phyloP scores from a whole-genome alignment of 2,329 filamentous ascomycete species.

The Anisogramma anomala region DNA sequence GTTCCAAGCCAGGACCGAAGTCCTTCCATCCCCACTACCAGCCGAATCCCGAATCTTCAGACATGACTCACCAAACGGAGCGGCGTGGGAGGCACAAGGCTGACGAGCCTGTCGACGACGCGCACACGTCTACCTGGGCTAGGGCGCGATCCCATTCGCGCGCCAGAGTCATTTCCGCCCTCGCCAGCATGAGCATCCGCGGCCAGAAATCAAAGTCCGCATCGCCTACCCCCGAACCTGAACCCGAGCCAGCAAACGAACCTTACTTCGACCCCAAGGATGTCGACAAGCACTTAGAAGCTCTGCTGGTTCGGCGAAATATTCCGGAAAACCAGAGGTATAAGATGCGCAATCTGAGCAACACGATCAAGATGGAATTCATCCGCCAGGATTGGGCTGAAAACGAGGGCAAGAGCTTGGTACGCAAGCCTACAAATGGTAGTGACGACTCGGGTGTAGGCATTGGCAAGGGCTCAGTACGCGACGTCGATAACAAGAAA shows the following conservation, averaged over 20 bases:
- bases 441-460: slow-evolving; percentile 26
- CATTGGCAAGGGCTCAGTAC: slow-evolving; percentile 21
- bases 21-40: slow-evolving; percentile 34
- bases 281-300: slow-evolving; percentile 47
- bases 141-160: slow-evolving; percentile 30
- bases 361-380: slow-evolving; percentile 90
- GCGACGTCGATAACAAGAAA: slow-evolving; percentile 37
- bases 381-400: slow-evolving; percentile 79
- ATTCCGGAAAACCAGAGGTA: slow-evolving; percentile 89
- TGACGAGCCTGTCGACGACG: slow-evolving; percentile 6
- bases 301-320: slow-evolving; percentile 70
- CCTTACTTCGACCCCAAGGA: slow-evolving; percentile 39
- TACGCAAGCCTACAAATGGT: slow-evolving; percentile 33
- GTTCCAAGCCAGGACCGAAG: slow-evolving; percentile 35
- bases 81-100: slow-evolving; percentile 14
- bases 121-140: slow-evolving; percentile 17
- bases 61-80: slow-evolving; percentile 11
- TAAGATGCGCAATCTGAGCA: slow-evolving; percentile 83
- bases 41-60: slow-evolving; percentile 16
- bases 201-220: slow-evolving; percentile 27
- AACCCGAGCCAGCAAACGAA: slow-evolving; percentile 34
- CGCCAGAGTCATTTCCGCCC: slow-evolving; percentile 29
- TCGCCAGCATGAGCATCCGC: slow-evolving; percentile 26
- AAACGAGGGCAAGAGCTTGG: slow-evolving; percentile 40
- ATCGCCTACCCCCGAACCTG: slow-evolving; percentile 17